A percentile compares a stretch with the other conserved stretches of the same genome.
Conservation (phyloP, 106 monocot species). For the Narthecium ossifragum region DNA sequence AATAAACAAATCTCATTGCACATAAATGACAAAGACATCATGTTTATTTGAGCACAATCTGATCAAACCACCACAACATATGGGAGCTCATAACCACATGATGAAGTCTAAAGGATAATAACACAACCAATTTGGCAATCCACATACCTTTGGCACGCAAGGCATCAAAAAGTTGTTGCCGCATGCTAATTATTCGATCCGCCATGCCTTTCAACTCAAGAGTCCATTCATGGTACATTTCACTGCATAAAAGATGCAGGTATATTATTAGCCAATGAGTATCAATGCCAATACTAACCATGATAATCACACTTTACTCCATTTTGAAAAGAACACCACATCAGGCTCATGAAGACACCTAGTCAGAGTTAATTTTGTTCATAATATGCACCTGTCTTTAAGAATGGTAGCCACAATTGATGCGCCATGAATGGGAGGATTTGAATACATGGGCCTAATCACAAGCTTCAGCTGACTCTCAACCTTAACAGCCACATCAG, state of each 20-base stretch:
- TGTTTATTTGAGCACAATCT: not conserved
- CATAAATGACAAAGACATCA: not conserved
- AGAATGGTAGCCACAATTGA: conserved; percentile 96
- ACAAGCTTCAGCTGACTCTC: conserved; percentile 98
- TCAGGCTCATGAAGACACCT: too few species aligned
- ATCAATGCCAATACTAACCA: too few species aligned
- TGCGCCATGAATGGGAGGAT: conserved; percentile 98
- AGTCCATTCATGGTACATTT: conserved; percentile 85
- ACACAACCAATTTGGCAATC: not conserved
- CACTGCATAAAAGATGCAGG: conserved; percentile 32
- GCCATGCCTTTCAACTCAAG: conserved; percentile 95
- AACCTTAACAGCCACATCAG: conserved; percentile 78
- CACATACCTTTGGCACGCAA: conserved; percentile 63
- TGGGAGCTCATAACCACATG: not conserved
- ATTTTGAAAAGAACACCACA: too few species aligned
- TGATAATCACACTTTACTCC: too few species aligned
- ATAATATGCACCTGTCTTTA: conserved; percentile 88
- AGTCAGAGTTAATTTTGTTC: too few species aligned
- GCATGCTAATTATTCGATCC: conserved; percentile 94
- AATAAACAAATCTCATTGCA: not conserved
- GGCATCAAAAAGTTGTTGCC: conserved; percentile 79
- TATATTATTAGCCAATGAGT: too few species aligned
- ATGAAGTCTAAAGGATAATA: not conserved
- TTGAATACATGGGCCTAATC: conserved; percentile 98
- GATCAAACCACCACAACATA: not conserved